Conservation (phyloP, 768 basidiomycete species). For the Tricholoma bakamatsutake region DNA sequence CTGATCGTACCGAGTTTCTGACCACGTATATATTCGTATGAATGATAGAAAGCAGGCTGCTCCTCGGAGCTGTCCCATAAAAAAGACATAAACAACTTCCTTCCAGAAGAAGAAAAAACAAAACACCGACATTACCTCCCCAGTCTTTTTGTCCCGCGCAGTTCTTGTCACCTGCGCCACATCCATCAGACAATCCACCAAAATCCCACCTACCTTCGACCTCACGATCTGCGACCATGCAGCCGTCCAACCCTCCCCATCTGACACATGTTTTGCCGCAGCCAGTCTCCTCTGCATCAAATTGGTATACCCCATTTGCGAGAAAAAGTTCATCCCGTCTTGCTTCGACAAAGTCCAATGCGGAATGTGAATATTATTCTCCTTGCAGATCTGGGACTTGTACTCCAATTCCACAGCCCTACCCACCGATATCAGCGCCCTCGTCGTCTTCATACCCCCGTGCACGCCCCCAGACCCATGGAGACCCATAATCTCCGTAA, state of each 20-base stretch:
- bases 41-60: constrained; percentile 88
- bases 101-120: background rate
- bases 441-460: constrained; percentile 85
- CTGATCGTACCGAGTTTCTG: constrained; percentile 90
- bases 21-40: constrained; percentile 91
- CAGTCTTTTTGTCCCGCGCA: constrained; percentile 44
- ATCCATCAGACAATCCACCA: constrained; percentile 82
- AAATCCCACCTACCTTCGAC: constrained; percentile 73
- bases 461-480: constrained; percentile 70
- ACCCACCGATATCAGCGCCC: constrained; percentile 76
- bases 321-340: constrained; percentile 45
- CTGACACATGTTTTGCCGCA: constrained; percentile 57
- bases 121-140: constrained; percentile 51
- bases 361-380: constrained; percentile 51
- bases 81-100: constrained; percentile 5
- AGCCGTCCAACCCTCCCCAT: constrained; percentile 68
- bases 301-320: constrained; percentile 51
- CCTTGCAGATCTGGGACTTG: constrained; percentile 74
- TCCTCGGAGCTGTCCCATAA: constrained; percentile 49
- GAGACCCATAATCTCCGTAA: constrained; percentile 83
- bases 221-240: constrained; percentile 79
- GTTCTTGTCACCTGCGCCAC: constrained; percentile 70
- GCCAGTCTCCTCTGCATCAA: constrained; percentile 61
- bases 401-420: constrained; percentile 87
- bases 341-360: constrained; percentile 6